These are phyloP conservation scores for Ulvella scutata DNA, from an alignment of 139 green algal species.

Conservation along the genomic window DNA sequence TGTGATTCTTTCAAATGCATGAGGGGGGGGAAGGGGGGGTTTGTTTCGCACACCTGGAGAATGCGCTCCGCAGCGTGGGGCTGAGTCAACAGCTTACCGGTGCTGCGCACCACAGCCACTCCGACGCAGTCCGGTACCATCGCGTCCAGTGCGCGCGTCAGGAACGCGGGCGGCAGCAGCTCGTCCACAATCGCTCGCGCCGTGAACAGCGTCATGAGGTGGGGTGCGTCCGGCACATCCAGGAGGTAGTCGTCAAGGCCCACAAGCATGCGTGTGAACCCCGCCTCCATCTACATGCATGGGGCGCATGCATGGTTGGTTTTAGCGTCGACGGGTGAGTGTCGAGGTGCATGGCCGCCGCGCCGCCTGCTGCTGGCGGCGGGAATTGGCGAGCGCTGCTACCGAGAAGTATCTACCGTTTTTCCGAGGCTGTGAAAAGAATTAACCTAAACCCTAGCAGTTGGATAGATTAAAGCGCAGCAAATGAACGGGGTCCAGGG, in stretches of 20 bases:
- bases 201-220: slow-evolving; percentile 64
- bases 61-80: background rate
- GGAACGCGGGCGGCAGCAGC: slow-evolving; percentile 70
- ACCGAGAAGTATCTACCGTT: no score
- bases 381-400: no score
- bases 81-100: background rate
- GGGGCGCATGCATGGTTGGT: no score
- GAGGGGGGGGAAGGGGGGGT: background rate
- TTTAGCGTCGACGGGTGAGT: no score
- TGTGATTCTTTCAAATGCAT: no score
- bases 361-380: no score
- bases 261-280: slow-evolving; percentile 52
- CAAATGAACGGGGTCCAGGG: no score
- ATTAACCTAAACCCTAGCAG: no score
- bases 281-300: slow-evolving; percentile 27
- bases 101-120: slow-evolving; percentile 38
- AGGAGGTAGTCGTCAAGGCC: slow-evolving; percentile 65
- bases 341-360: no score
- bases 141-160: slow-evolving; percentile 37
- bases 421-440: no score
- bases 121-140: slow-evolving; percentile 42
- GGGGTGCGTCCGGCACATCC: slow-evolving; percentile 69
- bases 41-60: slow-evolving; percentile 8
- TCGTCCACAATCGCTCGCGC: slow-evolving; percentile 85
- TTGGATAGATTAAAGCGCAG: no score